Percentiles rank a stretch among this genome's conserved stretches.
Conservation (phyloP, 1,284 basidiomycete genomes). For the Lentinula novae-zelandiae region DNA sequence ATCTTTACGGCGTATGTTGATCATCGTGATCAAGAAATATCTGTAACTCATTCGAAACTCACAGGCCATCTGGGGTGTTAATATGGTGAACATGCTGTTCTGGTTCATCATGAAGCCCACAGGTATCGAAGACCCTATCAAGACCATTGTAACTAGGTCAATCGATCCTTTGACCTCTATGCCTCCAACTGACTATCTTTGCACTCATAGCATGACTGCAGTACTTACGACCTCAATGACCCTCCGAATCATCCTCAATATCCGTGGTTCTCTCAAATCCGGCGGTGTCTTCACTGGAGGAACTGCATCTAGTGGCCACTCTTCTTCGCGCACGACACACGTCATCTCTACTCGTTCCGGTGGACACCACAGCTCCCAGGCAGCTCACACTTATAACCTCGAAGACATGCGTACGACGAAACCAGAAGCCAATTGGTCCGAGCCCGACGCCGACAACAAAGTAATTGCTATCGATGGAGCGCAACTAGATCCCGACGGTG, state of each 20-base stretch:
- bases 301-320: constrained; percentile 29
- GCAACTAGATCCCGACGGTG: constrained; percentile 31
- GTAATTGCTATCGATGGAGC: constrained; percentile 34
- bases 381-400: constrained; percentile 59
- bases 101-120: constrained; percentile 76
- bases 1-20: constrained; percentile 64
- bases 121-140: constrained; percentile 58
- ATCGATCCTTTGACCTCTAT: neutral
- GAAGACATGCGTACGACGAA: constrained; percentile 54
- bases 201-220: constrained; percentile 60
- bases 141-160: constrained; percentile 68
- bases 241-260: constrained; percentile 75
- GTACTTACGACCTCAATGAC: constrained; percentile 82
- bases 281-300: constrained; percentile 63
- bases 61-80: constrained; percentile 69
- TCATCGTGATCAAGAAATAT: neutral
- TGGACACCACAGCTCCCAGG: constrained; percentile 29
- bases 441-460: constrained; percentile 47
- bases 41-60: constrained; percentile 2
- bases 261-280: constrained; percentile 63
- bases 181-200: neutral
- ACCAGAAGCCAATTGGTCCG: constrained; percentile 38
- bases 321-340: constrained; percentile 44
- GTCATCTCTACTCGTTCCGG: constrained; percentile 46
- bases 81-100: constrained; percentile 76